Percentiles rank a stretch among this genome's conserved stretches.
These are phyloP conservation scores for Teratosphaeria zuluensis DNA, from an alignment of 2,329 filamentous ascomycete genomes.

Conservation along the genomic window DNA sequence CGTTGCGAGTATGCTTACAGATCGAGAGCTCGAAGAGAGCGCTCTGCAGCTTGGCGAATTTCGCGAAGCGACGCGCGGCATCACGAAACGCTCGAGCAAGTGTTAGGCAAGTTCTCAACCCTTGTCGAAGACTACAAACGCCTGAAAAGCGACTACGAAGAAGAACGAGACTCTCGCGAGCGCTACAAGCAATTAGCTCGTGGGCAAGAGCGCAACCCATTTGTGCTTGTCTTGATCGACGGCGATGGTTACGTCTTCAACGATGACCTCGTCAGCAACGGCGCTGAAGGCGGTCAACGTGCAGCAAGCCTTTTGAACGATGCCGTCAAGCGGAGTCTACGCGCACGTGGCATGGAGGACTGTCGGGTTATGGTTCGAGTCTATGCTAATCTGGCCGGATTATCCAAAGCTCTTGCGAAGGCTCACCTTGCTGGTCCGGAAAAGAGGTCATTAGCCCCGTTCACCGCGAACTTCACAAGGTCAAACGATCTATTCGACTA, in stretches of 20 bases:
- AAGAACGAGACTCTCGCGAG: slow-evolving; percentile 44
- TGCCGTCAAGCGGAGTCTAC: slow-evolving; percentile 39
- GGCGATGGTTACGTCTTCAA: slow-evolving; percentile 48
- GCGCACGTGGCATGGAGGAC: slow-evolving; percentile 36
- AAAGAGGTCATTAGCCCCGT: slow-evolving; percentile 46
- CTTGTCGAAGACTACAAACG: slow-evolving; percentile 47
- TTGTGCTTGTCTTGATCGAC: slow-evolving; percentile 52
- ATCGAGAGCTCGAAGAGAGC: slow-evolving; percentile 9
- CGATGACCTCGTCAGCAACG: slow-evolving; percentile 20
- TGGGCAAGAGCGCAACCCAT: slow-evolving; percentile 43
- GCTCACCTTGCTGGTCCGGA: slow-evolving; percentile 43
- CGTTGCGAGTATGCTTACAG: slow-evolving; percentile 9
- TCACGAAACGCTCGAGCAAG: slow-evolving; percentile 14
- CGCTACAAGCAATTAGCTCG: slow-evolving; percentile 46
- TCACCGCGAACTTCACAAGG: slow-evolving; percentile 48
- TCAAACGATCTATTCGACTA: slow-evolving; percentile 52
- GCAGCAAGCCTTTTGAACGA: slow-evolving; percentile 47
- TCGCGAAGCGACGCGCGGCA: slow-evolving; percentile 11
- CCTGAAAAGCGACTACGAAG: slow-evolving; percentile 49
- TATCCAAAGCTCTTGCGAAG: slow-evolving; percentile 38
- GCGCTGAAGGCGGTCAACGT: slow-evolving; percentile 41
- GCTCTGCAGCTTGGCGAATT: slow-evolving; percentile 14
- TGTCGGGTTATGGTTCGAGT: slow-evolving; percentile 43
- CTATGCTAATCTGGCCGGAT: slow-evolving; percentile 37
- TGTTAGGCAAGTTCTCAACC: slow-evolving; percentile 33